A percentile compares a stretch with the other conserved stretches of the same genome.
These are phyloP conservation scores for Skeletonema costatum DNA, from an alignment of 108 stramenopile genomes.

Conservation along the genomic window DNA sequence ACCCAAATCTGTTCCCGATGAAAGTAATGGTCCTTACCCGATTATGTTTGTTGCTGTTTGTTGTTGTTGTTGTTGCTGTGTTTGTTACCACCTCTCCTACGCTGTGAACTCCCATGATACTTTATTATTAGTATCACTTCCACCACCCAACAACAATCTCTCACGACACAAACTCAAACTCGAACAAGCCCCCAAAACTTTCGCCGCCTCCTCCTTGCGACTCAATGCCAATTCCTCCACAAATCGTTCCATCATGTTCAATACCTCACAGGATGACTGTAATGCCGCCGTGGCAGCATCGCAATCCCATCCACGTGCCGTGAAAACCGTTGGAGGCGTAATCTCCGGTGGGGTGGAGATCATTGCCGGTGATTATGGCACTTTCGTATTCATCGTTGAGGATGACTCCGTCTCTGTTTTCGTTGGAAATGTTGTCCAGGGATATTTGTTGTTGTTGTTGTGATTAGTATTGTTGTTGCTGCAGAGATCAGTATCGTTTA, in stretches of 20 bases:
- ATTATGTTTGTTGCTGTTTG: background rate
- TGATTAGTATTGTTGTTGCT: background rate
- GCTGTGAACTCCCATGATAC: background rate
- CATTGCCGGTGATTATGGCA: constrained; percentile 61
- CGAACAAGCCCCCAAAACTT: constrained; percentile 4
- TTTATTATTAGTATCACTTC: background rate
- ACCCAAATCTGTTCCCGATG: constrained; percentile 1
- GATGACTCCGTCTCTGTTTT: constrained; percentile 6
- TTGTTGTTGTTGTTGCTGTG: background rate
- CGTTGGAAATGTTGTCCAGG: constrained; percentile 19
- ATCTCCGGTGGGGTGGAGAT: constrained; percentile 53
- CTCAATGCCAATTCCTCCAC: constrained; percentile 16
- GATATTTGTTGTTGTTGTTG: constrained; percentile 17
- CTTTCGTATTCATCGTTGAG: constrained; percentile 56
- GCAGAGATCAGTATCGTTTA: background rate
- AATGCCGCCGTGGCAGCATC: constrained; percentile 35
- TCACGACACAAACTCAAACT: background rate
- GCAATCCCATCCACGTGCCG: constrained; percentile 38
- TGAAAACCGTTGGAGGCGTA: constrained; percentile 66
- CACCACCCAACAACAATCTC: background rate
- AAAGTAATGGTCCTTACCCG: constrained; percentile 47
- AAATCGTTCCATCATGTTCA: constrained; percentile 13
- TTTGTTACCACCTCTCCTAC: background rate
- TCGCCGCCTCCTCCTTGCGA: constrained; percentile 16
- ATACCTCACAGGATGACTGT: background rate